Base-by-base conservation (phyloP, 2,329 filamentous ascomycete genomes). In the Trichoderma pleuroti region DNA sequence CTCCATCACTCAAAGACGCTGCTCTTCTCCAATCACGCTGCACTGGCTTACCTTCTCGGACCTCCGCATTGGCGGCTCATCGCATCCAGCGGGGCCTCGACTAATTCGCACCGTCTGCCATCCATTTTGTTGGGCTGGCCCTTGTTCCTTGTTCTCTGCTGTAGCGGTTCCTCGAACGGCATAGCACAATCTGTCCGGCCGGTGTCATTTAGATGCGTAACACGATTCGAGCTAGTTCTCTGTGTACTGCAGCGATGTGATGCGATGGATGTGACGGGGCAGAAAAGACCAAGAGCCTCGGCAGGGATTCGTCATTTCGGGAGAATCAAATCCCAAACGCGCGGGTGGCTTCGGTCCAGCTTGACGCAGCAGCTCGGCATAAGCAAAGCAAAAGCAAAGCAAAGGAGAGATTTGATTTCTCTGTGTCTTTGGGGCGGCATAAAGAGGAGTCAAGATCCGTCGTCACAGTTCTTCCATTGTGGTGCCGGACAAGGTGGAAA, bases 201-300 rank as follows among this genome's bases (percentile, higher is more conserved):
- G 63, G n/a, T 68, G 64, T 68, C 56, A 68, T 60, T 68, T 68
- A 32, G 66, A 30, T 66, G 63, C 63, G 63, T 66, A 66, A 66
- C 63, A 39, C 65, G 54, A 59, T 59, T 67, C 42, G 46, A 24
- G 64, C 49, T 66, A 59, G 30, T 32, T 30, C 21, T 42, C 21
- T 42, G 4, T 10, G 34, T 28, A 3, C 5, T 42, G 21, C 21
- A 28, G 1, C 21, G 56, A 60, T 46, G 26, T 46, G n/a, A n/a
- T n/a, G 65, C 32, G 52, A 36, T 57, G 12, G 34, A 28, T 42
- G 12, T 8, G n/a, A 24, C 2, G n/a, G n/a, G 52, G 24, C 28
- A 30, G 16, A 16, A 39, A 3, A 36, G 16, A 14, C 8, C n/a
- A 66, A 39, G 32, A 24, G 63, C 63, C 66, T 61, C 66, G 54